Percentiles rank a stretch among this genome's conserved stretches.
Conservation (phyloP, 140 eudicot genomes). For the Cichorium intybus region DNA sequence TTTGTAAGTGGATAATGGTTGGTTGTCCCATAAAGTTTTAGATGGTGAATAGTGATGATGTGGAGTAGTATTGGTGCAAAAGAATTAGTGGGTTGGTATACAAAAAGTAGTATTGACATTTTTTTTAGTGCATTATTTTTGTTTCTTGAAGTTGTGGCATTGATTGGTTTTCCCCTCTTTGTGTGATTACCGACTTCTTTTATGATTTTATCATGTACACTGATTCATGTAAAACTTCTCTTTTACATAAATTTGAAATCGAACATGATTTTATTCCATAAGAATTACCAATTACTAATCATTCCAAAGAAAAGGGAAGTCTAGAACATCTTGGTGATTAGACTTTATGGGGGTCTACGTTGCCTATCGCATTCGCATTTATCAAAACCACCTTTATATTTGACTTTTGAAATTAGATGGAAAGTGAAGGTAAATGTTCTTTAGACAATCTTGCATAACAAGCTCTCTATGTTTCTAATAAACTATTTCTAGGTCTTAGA, state of each 20-base stretch:
- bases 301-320: neutral
- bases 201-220: too few relatives aligned
- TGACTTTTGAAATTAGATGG: slow-evolving; percentile 19
- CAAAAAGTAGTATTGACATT: slow-evolving; percentile 41
- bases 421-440: slow-evolving; percentile 11
- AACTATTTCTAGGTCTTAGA: slow-evolving; percentile 2
- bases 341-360: slow-evolving; percentile 8
- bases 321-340: slow-evolving; percentile 5
- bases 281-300: neutral
- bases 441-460: slow-evolving; percentile 23
- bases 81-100: slow-evolving; percentile 38
- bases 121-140: slow-evolving; percentile 29
- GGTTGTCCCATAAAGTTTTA: slow-evolving; percentile 28
- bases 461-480: slow-evolving; percentile 20
- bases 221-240: neutral
- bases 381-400: slow-evolving; percentile 8
- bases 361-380: slow-evolving; percentile 25
- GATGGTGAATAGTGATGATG: slow-evolving; percentile 22
- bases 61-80: slow-evolving; percentile 25
- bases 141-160: slow-evolving; percentile 22
- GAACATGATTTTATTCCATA: neutral
- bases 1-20: slow-evolving; percentile 34
- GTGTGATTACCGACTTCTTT: slow-evolving; percentile 11
- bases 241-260: neutral
- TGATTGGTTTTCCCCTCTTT: slow-evolving; percentile 16